Conservation (phyloP, 2,329 filamentous ascomycete genomes). For the Eutypa lata region DNA sequence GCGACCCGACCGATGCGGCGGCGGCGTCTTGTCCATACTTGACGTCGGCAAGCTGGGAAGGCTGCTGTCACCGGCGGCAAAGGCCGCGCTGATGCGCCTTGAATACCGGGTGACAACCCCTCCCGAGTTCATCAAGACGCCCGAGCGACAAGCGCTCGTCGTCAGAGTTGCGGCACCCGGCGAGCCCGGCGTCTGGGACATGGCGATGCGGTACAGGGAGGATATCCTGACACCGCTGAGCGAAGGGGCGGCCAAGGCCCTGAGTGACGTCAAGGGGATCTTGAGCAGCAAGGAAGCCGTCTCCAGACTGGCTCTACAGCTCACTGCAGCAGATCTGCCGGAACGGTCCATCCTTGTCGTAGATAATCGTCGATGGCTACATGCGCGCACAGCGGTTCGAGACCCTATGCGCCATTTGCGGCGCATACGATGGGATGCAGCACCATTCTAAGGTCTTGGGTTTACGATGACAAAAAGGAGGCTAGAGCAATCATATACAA, state of each 20-base stretch:
- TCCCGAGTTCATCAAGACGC: constrained; percentile 27
- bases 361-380: constrained; percentile 34
- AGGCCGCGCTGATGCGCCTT: constrained; percentile 16
- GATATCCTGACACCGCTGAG: constrained; percentile 30
- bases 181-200: not conserved
- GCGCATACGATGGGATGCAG: constrained; percentile 32
- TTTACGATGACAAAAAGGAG: not conserved
- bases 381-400: constrained; percentile 28
- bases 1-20: constrained; percentile 36
- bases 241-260: constrained; percentile 14
- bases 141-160: constrained; percentile 14
- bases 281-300: constrained; percentile 13
- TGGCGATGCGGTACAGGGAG: constrained; percentile 27
- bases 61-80: constrained; percentile 22
- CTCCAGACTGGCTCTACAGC: constrained; percentile 17
- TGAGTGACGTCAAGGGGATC: constrained; percentile 21
- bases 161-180: constrained; percentile 19
- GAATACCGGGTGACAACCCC: constrained; percentile 32
- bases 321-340: constrained; percentile 24
- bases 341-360: constrained; percentile 27
- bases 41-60: constrained; percentile 21
- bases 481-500: not conserved
- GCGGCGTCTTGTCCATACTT: no score
- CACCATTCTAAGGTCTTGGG: constrained; percentile 18
- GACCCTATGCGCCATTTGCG: constrained; percentile 33